Base-by-base conservation (phyloP, 306 rosid genomes). In the Acacia acuminata region DNA sequence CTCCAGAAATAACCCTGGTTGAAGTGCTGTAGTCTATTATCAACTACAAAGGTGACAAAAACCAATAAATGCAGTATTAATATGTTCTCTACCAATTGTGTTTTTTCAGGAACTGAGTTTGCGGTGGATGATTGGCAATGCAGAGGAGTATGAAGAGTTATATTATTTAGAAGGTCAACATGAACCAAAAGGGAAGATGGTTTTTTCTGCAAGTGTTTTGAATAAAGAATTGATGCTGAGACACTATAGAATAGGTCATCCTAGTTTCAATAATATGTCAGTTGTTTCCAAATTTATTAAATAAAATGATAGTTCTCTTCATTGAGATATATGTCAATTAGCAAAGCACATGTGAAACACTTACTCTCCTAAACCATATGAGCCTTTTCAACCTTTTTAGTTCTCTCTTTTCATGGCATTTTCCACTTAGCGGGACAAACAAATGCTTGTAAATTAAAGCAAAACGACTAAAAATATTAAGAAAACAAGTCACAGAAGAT, bases 401-500 rank as follows among this genome's bases (percentile, higher is more conserved):
- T 53, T 19, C 60, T 53, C 60, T 60, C 63, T 77, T n/a, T 60
- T 69, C 78, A 75, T 42, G 58, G 30, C 60, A 76, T 22, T 16
- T 38, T 66, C 64, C 7, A 7, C 16, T 68, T 40, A 85, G 40
- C 12, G 43, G 67, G 42, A 32, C 63, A 71, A 51, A 38, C 3
- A 79, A 81, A 71, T 82, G 82, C 77, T 38, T 7, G 24, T 30
- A 76, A 69, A 72, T 42, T 70, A 70, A 82, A 50, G 36, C 34
- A 30, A 58, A 82, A 73, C 22, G 75, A 77, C 71, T 30, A 76
- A 30, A 17, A 43, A 84, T 66, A 51, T 24, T 25, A 64, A 12
- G 27, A 56, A 76, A n/a, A 32, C 36, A 82, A 42, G 77, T 58
- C 56, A 51, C 45, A 76, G 40, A 79, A 77, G 44, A 73, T 73